Evolutionary conservation across 495 filamentous ascomycete genomes (phyloP).

Genomic region (Trichocladium antarcticum): DNA sequence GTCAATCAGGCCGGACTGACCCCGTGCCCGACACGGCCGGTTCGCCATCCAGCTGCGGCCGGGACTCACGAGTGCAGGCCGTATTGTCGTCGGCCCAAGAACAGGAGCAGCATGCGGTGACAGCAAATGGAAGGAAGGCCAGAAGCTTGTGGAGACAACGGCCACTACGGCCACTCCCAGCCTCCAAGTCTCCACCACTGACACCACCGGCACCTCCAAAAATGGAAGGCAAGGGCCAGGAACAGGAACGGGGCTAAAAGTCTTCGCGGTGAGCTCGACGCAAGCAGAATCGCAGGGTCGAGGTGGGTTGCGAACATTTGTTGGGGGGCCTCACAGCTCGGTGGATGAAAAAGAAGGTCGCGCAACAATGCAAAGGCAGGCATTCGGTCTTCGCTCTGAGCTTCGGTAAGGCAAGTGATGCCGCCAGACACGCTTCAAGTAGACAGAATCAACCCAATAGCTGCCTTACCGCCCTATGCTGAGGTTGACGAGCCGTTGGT

Average conservation of each 20-base stretch:
- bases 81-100: not conserved
- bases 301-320: too few relatives aligned
- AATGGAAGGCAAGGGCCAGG: not conserved
- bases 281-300: not conserved
- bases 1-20: not conserved
- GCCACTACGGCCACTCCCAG: too few relatives aligned
- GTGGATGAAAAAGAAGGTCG: too few relatives aligned
- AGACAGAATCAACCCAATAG: too few relatives aligned
- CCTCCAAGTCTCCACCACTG: not conserved
- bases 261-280: slow-evolving; percentile 2
- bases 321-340: too few relatives aligned
- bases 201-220: not conserved
- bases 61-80: too few relatives aligned
- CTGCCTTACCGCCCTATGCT: too few relatives aligned
- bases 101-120: too few relatives aligned
- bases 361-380: not conserved
- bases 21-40: not conserved
- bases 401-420: not conserved
- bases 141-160: slow-evolving; percentile 3
- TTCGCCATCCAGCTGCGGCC: not conserved
- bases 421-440: too few relatives aligned
- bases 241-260: slow-evolving; percentile 5
- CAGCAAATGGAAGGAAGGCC: not conserved
- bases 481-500: too few relatives aligned
- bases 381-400: slow-evolving; percentile 4